Base-by-base conservation (phyloP, 441 rosid species). In the Gossypium lobatum region DNA sequence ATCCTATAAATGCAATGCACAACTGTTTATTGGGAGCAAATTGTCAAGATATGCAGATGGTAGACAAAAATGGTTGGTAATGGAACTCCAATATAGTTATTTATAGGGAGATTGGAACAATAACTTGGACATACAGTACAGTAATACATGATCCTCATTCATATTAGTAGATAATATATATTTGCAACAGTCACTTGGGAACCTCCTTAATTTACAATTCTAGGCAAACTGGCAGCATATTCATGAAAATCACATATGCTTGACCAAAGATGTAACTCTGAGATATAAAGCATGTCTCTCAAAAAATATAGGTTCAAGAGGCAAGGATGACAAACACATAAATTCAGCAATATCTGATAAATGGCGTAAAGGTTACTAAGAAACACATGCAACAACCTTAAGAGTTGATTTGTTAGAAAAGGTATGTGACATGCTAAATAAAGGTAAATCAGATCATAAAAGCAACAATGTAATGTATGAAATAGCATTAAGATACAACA, bases 381-480 rank as follows among this genome's bases (percentile, higher is more conserved):
- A 37, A 7, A 37, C 45, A 37, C 45, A 37, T 37, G 42, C 10
- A 37, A 37, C 42, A 37, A 37, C 45, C 45, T 8, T 37, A 8
- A 37, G 45, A 37, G 11, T 64, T 46, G 2, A 26, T 26, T 61
- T 58, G 34, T 20, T 55, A 20, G 23, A 55, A 55, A 55, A 0
- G 25, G 4, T 37, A 63, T 4, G n/a, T 37, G 18, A 62, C 8
- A 63, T 63, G 20, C 26, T 52, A n/a, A 16, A 11, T 28, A 18
- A 68, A 52, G 45, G 60, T 68, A 26, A 68, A 66, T 46, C 37
- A 46, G 57, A 3, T 23, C n/a, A 20, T 14, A 74, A 58, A 67
- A 52, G 39, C 28, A 65, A 8, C 14, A 10, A 25, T 17, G 17
- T 9, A 63, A 16, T 9, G 18, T 3, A 39, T 14, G 34, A 55